Evolutionary conservation across 2,329 filamentous ascomycete genomes (phyloP), one percentile per base, ranked within the genome.

Genomic region (Neopestalotiopsis clavispora): DNA sequence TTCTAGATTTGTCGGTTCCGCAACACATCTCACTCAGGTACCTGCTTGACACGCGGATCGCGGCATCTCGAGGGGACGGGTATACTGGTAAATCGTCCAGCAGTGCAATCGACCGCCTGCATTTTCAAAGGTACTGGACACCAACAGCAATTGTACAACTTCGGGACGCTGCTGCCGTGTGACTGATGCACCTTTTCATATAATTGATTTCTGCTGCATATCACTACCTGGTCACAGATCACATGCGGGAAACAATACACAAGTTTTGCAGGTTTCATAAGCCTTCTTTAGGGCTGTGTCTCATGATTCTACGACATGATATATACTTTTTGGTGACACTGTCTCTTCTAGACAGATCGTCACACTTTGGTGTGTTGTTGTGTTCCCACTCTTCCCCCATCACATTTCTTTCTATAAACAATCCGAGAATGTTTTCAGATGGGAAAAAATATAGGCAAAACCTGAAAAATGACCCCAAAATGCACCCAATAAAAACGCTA

Each of bases 401-500:
- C 57, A 34, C 57, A 34, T 59, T 30, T 59, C 57, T 59, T 14
- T 59, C 20, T 59, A 28, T 59, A 30, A 59, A 28, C 57, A 28
- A 30, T 23, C 57, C 57, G 23, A 34, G 23, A 28, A 28, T 34
- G 34, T 62, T 40, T 62, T 42, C 14, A 38, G 34, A 10, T 38
- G 34, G 23, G 30, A 13, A 34, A 38, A 62, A 62, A 62, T 23
- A 59, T 62, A 62, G n/a, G 28, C n/a, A 38, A 28, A 34, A 62
- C 45, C 45, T 62, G 59, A 62, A 38, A 7, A 34, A 40, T 62
- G 59, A 62, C 59, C 59, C 59, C 14, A 62, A 13, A 20, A 34
- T 40, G 28, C 59, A 52, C 45, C 45, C 45, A 28, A 52, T 17
- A 66, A 58, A 65, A 52, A 56, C 34, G 64, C 28, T 49, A 66